phyloP scores from a whole-genome alignment of 2,329 filamentous ascomycete species.

The Diaporthe capsici region DNA sequence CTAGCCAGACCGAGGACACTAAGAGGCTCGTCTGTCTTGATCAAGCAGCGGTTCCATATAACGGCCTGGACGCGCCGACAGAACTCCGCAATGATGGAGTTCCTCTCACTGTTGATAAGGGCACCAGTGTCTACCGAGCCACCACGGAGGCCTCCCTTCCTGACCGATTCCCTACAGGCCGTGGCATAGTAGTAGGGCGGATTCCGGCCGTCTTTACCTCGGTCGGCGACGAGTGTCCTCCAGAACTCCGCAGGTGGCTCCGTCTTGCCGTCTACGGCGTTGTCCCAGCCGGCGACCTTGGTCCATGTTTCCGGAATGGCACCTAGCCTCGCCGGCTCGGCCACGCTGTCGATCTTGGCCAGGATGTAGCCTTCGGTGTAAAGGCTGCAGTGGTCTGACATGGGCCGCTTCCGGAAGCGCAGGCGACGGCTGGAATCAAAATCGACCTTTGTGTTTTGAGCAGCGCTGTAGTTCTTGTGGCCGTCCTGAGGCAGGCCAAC shows the following conservation, averaged over 20 bases:
- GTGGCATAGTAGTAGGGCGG: conserved; percentile 47
- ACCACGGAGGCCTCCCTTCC: conserved; percentile 45
- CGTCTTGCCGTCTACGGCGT: conserved; percentile 18
- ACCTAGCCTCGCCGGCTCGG: background rate
- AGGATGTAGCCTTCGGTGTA: conserved; percentile 51
- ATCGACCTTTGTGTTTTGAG: background rate
- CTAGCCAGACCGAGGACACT: conserved; percentile 39
- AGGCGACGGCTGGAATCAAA: background rate
- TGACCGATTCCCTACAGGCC: conserved; percentile 46
- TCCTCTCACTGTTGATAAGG: conserved; percentile 47
- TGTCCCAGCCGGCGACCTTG: conserved; percentile 38
- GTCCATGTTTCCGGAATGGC: conserved; percentile 21
- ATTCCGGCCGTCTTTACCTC: conserved; percentile 45
- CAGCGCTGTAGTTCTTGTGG: conserved; percentile 50
- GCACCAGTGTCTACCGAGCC: conserved; percentile 44
- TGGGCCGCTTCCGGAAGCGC: conserved; percentile 46
- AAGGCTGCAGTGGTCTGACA: conserved; percentile 48
- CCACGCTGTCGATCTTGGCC: conserved; percentile 43
- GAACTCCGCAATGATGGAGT: conserved; percentile 49
- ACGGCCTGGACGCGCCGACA: conserved; percentile 47
- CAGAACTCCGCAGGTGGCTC: conserved; percentile 47
- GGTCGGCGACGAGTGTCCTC: conserved; percentile 47
- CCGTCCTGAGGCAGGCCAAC: conserved; percentile 49
- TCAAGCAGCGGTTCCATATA: conserved; percentile 47
- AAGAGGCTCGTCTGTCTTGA: conserved; percentile 42